Base-by-base conservation (phyloP, 2,329 filamentous ascomycete genomes). In the Scytalidium lignicola region DNA sequence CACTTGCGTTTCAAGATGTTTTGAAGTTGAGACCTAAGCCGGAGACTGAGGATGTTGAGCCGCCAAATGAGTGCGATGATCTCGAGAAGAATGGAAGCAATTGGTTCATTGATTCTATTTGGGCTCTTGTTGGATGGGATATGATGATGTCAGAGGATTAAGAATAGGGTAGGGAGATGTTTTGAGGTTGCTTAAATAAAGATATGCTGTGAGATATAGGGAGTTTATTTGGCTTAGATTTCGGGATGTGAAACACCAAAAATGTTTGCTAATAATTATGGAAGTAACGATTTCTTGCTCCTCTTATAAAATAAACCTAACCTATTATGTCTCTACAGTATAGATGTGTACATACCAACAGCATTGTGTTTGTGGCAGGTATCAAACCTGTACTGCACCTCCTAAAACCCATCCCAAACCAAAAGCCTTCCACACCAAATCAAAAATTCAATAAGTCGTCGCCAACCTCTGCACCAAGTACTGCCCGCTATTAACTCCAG, bases 401-500 rank as follows among this genome's bases (percentile, higher is more conserved):
- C n/a, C n/a, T n/a, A n/a, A n/a, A n/a, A n/a, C n/a, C n/a, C n/a
- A n/a, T n/a, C n/a, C 15, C 10, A 17, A 37, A 37, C n/a, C 32
- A 15, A 15, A 17, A 37, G n/a, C n/a, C 32, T 15, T n/a, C 32
- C 5, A 7, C 32, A 5, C n/a, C 32, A 13, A 5, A 37, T 37
- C 7, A 7, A 13, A 8, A 41, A 10, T 20, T 54, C 40, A 85
- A 59, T 88, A 82, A 3, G 91, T 96, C 13, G 87, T 85, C 4
- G 83, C 76, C 63, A 96, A 68, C 55, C 91, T 82, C 70, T 86
- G 80, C 8, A 88, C 80, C 43, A 96, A 68, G 63, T 96, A 96
- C 13, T 93, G 80, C 2, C 89, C 88, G 58, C 85, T 86, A 50
- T 84, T 88, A 58, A 96, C 83, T 1, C 79, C 82, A 28, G 78